A percentile compares a stretch with the other conserved stretches of the same genome.
phyloP scores from a whole-genome alignment of 352 stramenopile genomes.

The Thalassiosira hispida region DNA sequence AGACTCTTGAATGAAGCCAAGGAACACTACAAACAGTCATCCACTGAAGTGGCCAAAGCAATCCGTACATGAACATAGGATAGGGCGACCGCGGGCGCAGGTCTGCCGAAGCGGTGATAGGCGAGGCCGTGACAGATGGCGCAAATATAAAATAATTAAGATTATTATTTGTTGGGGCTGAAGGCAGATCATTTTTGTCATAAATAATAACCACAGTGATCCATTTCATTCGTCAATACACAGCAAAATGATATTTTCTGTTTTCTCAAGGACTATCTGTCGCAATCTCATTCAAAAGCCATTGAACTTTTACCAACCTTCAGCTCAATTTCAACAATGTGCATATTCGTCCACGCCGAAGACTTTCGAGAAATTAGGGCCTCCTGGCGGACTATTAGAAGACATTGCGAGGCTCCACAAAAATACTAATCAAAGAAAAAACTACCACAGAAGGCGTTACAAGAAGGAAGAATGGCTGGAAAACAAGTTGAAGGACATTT shows the following conservation, averaged over 20 bases:
- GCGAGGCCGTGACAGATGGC: no score
- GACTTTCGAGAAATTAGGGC: background rate
- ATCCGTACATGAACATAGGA: no score
- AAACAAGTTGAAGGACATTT: conserved; percentile 4
- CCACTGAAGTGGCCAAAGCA: no score
- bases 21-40: no score
- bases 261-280: background rate
- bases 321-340: background rate
- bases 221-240: background rate
- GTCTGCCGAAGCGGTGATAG: no score
- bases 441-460: background rate
- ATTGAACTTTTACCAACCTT: background rate
- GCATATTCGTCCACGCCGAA: background rate
- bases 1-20: background rate
- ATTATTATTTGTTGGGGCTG: no score
- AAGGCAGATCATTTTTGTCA: no score
- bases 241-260: background rate
- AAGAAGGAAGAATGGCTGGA: background rate
- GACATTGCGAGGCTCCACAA: background rate
- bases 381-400: background rate
- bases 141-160: no score
- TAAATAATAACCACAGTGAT: background rate
- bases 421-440: background rate
- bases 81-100: no score
- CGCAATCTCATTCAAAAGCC: background rate